Percentiles rank a stretch among this genome's conserved stretches.
These are phyloP conservation scores for Corniculantispora saksenae DNA, from an alignment of 2,329 filamentous ascomycete species.

Conservation along the genomic window DNA sequence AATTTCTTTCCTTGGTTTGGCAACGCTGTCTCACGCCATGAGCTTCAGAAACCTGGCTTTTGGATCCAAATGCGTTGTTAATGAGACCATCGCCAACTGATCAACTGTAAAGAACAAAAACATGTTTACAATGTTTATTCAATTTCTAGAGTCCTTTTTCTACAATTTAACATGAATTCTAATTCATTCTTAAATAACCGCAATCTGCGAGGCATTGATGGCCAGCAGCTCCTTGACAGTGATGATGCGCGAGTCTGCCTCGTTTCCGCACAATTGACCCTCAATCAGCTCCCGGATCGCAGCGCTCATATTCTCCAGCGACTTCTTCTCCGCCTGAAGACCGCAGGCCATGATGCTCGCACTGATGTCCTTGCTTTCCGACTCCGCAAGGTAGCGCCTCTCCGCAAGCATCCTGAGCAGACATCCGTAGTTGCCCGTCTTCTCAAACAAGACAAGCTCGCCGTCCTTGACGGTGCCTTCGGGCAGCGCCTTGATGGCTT, in stretches of 20 bases:
- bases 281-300: background rate
- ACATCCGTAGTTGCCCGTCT: background rate
- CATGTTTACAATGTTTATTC: too few species aligned
- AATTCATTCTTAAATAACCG: background rate
- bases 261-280: background rate
- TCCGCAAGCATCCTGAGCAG: background rate
- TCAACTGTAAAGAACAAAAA: background rate
- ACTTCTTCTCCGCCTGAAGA: background rate
- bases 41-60: too few species aligned
- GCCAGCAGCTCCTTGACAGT: constrained; percentile 1
- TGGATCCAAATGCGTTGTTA: background rate
- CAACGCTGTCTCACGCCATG: too few species aligned
- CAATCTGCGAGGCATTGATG: background rate
- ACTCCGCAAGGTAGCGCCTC: background rate
- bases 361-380: background rate
- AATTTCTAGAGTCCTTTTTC: too few species aligned
- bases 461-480: background rate
- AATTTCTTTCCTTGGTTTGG: too few species aligned
- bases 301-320: background rate
- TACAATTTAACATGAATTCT: background rate
- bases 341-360: background rate
- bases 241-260: background rate
- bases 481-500: background rate
- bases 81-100: background rate
- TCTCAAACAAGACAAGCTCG: background rate